Evolutionary conservation across 1,284 basidiomycete genomes (phyloP), one percentile per base, ranked within the genome.

Genomic region (Papiliotrema nemorosa): DNA sequence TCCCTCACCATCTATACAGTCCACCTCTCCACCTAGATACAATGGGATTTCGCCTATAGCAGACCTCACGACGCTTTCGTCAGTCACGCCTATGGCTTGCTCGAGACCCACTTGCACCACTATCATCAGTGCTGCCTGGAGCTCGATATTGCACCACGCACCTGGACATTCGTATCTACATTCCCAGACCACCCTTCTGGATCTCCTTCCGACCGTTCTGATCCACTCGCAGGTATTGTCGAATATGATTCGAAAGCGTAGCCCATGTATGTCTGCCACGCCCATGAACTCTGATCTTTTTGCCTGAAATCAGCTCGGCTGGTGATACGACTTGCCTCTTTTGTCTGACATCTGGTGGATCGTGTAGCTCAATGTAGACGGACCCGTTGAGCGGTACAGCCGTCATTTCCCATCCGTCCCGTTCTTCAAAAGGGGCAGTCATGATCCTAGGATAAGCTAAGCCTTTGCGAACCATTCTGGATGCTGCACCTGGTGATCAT

Each of bases 21-120:
- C 93, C 1, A 97, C 93, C 73, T 97, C 93, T 13, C 94, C 94
- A 0, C 92, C 93, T 29, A 97, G 83, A 47, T 94, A 78, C 42
- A 96, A 77, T n/a, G 90, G 81, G 33, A 81, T 81, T 46, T 84
- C 79, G 0, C 86, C 90, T 4, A 97, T 81, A 53, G 89, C 90
- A 2, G 90, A 91, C 68, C 90, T 88, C 40, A 94, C 87, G 24
- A 98, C 84, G 56, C 84, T 73, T 52, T 3, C 7, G 20, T 22
- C 34, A 48, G 18, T 47, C 10, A 2, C 42, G n/a, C n/a, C n/a
- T n/a, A n/a, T 20, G 29, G 6, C 12, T 21, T 26, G 22, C 25
- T 21, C 29, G 3, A 27, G 14, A 60, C 68, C 53, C 55, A 72
- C 70, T 67, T 86, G 68, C 93, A 97, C 92, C 92, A 97, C 69